Evolutionary conservation across 2,329 filamentous ascomycete species (phyloP).

Genomic region (Zelopaecilomyces penicillatus): DNA sequence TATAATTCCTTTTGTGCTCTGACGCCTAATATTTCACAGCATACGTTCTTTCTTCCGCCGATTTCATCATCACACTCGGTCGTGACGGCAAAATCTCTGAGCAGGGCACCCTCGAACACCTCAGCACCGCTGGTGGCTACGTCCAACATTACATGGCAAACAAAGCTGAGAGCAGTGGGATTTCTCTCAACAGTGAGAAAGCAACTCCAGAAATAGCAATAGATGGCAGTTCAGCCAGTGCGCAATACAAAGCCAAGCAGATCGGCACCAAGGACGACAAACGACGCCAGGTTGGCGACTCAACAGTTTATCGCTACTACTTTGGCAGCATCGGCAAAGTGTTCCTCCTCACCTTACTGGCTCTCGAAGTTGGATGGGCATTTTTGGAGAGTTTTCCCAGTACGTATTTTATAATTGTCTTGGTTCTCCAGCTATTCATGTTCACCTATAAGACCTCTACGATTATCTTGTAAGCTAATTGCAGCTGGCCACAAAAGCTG

Average conservation of each 20-base stretch:
- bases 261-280: constrained; percentile 9
- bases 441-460: not conserved
- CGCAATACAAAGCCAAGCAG: constrained; percentile 17
- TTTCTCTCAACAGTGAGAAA: too few relatives aligned
- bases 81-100: constrained; percentile 14
- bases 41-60: constrained; percentile 19
- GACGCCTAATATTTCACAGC: constrained; percentile 15
- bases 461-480: not conserved
- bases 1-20: not conserved
- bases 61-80: constrained; percentile 15
- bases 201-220: not conserved
- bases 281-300: constrained; percentile 21
- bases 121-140: constrained; percentile 9
- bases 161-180: not conserved
- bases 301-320: constrained; percentile 20
- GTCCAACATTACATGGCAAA: not conserved
- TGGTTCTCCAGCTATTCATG: not conserved
- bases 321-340: constrained; percentile 18
- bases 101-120: constrained; percentile 23
- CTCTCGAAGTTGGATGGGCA: constrained; percentile 16
- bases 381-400: constrained; percentile 22
- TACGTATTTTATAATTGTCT: constrained; percentile 10
- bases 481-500: constrained; percentile 8
- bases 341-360: constrained; percentile 15
- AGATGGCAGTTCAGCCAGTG: not conserved